Conservation (phyloP, 768 basidiomycete species). For the Omphalotus guepiniiformis region DNA sequence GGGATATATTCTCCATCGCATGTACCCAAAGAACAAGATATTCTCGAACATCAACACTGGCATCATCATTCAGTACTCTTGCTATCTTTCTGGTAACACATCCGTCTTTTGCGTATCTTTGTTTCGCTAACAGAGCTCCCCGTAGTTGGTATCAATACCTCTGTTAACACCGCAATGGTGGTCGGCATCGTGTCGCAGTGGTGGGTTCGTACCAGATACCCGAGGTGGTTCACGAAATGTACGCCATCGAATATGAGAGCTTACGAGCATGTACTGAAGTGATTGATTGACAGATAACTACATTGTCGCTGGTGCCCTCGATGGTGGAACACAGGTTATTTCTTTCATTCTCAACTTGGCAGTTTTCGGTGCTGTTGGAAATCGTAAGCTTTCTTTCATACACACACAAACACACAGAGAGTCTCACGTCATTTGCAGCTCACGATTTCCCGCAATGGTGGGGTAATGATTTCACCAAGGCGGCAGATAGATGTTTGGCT, state of each 20-base stretch:
- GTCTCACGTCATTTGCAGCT: conserved; percentile 7
- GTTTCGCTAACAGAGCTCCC: conserved; percentile 9
- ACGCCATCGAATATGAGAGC: conserved; percentile 2
- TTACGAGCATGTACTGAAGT: background rate
- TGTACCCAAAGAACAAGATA: conserved; percentile 23
- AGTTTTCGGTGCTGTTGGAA: background rate
- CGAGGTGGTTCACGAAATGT: conserved; percentile 36
- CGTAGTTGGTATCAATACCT: conserved; percentile 28
- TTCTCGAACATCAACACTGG: conserved; percentile 19
- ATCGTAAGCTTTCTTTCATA: background rate
- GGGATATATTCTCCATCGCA: conserved; percentile 26
- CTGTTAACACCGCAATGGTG: conserved; percentile 17
- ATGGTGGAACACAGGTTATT: conserved; percentile 35
- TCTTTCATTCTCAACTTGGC: conserved; percentile 28
- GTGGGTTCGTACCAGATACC: conserved; percentile 29
- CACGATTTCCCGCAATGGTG: conserved; percentile 14
- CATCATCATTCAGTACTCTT: conserved; percentile 16
- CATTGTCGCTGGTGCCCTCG: conserved; percentile 35
- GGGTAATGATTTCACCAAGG: conserved; percentile 14
- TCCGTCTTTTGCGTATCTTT: conserved; percentile 12
- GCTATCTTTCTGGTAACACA: conserved; percentile 6
- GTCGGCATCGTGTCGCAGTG: conserved; percentile 16
- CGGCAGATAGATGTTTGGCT: conserved; percentile 3
- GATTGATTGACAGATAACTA: conserved; percentile 23
- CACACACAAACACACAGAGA: background rate